These are phyloP conservation scores for Trichopus zeylanicus DNA, from an alignment of 116 monocot genomes.

Conservation along the genomic window DNA sequence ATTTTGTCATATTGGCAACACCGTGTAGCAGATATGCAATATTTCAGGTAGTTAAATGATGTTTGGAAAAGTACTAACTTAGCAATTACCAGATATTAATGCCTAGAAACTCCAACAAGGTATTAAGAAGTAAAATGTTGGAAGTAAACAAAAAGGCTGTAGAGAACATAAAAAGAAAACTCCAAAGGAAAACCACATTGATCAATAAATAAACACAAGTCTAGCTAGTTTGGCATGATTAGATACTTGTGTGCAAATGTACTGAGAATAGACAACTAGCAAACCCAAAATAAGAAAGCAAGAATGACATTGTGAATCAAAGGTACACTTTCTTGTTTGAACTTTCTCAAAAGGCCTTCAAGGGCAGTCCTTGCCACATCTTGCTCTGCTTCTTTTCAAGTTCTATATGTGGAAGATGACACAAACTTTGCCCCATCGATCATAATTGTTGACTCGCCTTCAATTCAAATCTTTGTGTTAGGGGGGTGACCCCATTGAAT, in stretches of 20 bases:
- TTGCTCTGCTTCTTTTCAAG: slow-evolving; percentile 63
- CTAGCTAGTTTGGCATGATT: neutral
- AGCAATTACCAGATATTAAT: too few relatives aligned
- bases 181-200: neutral
- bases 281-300: neutral
- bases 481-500: too few relatives aligned
- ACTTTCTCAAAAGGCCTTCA: slow-evolving; percentile 22
- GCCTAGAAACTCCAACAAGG: too few relatives aligned
- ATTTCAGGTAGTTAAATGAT: too few relatives aligned
- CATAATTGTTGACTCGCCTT: too few relatives aligned
- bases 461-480: too few relatives aligned
- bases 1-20: too few relatives aligned
- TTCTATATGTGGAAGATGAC: slow-evolving; percentile 27
- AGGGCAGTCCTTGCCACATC: slow-evolving; percentile 50
- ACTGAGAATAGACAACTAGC: neutral
- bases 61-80: too few relatives aligned
- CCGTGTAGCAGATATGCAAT: too few relatives aligned
- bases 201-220: neutral
- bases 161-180: neutral
- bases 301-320: slow-evolving; percentile 19
- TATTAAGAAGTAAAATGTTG: neutral
- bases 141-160: neutral
- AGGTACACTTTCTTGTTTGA: slow-evolving; percentile 9
- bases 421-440: slow-evolving; percentile 36
- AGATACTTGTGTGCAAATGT: neutral